Percentiles rank a stretch among this genome's conserved stretches.
These are phyloP conservation scores for Rubus parviflorus DNA, from an alignment of 306 rosid genomes.

Conservation along the genomic window DNA sequence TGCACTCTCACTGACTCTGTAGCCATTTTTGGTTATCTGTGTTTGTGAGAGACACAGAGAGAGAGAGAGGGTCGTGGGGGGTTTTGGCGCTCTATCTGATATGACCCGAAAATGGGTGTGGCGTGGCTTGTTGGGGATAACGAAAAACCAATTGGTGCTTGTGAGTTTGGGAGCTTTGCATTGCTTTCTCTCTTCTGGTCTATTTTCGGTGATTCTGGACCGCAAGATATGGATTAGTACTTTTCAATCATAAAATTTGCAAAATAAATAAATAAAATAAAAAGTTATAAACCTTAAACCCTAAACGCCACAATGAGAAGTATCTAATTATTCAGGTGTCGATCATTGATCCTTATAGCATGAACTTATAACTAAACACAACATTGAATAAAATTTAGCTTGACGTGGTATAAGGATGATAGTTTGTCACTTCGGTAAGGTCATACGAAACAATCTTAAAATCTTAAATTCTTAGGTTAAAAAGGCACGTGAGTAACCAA, in stretches of 20 bases:
- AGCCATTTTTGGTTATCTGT: constrained; percentile 46
- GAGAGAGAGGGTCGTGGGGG: neutral
- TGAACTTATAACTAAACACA: too few relatives aligned
- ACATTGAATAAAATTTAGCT: too few relatives aligned
- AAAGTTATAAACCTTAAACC: too few relatives aligned
- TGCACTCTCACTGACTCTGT: constrained; percentile 56
- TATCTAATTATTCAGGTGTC: too few relatives aligned
- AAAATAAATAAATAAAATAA: neutral
- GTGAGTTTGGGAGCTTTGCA: neutral
- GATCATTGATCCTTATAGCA: too few relatives aligned
- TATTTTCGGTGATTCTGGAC: constrained; percentile 1
- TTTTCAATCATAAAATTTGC: neutral
- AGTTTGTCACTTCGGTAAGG: too few relatives aligned
- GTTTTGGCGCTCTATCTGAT: constrained; percentile 12
- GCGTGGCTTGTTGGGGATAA: constrained; percentile 36
- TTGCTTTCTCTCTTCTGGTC: neutral
- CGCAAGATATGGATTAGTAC: neutral
- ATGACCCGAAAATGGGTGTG: constrained; percentile 7
- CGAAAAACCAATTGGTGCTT: constrained; percentile 18
- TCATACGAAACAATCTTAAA: too few relatives aligned
- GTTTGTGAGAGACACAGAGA: neutral
- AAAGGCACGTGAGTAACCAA: too few relatives aligned
- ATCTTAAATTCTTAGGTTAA: too few relatives aligned
- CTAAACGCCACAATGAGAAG: too few relatives aligned
- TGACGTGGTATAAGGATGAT: too few relatives aligned